Base-by-base conservation (phyloP, 805 yeast genomes). In the Kodamaea hsintzibuensis region DNA sequence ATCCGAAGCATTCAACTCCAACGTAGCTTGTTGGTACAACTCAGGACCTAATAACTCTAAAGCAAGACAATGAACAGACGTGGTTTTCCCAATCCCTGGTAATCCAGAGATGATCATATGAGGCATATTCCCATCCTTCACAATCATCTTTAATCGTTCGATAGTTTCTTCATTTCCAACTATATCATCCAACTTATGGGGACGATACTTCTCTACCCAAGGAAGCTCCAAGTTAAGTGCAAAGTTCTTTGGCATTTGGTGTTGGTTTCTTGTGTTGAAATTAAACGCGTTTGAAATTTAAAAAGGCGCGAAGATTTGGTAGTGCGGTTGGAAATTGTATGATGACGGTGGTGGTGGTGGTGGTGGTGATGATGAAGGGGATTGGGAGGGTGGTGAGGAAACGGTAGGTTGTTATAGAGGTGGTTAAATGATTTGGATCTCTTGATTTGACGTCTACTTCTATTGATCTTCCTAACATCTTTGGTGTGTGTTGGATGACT, bases 11-110 rank as follows among this genome's bases (percentile, higher is more conserved):
- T 95, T 95, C 65, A 95, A 76, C 70, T 95, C 99, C 54, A 95
- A 72, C 0, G 93, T 93, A 0, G 97, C 99, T 59, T 88, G 93
- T 38, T 78, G 76, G 61, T 86, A 86, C 22, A 83, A 73, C 16
- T 82, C 82, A 3, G 71, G 73, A 0, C 96, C 97, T 30, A 95
- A 76, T 42, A 95, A 71, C 64, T 89, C 96, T 50, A 83, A 80
- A 0, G 98, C 98, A 27, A 95, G 79, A 73, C 98, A 92, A 56
- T 89, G 89, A 5, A 95, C 83, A 1, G 97, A 88, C 0, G 99
- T 95, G 2, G 99, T 95, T 68, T 95, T 95, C 42, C 99, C 99
- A 53, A 95, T 93, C 61, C 99, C 99, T 1, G 99, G 99, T 46
- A 91, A 74, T 2, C 99, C 96, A n/a, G 95, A 87, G 45, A 95